phyloP scores from a whole-genome alignment of 495 filamentous ascomycete species.

The Xylaria flabelliformis region DNA sequence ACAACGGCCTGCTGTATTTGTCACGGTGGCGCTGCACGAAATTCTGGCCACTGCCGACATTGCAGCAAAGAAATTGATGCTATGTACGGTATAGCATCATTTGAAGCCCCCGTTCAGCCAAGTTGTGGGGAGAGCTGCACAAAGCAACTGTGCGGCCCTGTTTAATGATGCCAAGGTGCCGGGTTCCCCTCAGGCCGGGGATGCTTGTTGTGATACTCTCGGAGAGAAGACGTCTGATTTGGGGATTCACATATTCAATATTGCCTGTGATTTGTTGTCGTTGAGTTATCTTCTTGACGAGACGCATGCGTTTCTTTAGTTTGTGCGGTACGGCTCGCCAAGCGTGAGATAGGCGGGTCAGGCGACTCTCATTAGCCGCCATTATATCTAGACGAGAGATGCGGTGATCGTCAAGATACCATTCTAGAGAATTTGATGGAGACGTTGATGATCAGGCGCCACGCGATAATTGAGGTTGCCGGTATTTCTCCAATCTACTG shows the following conservation, averaged over 20 bases:
- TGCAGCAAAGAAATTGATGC: conserved; percentile 8
- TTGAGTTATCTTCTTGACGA: background rate
- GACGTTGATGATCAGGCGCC: background rate
- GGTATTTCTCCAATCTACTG: background rate
- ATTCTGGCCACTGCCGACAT: conserved; percentile 10
- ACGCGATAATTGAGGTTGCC: background rate
- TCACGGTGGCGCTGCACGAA: conserved; percentile 16
- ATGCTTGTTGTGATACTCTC: conserved; percentile 3
- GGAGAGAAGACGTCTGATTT: background rate
- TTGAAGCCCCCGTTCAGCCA: background rate
- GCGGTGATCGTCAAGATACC: conserved; percentile 13
- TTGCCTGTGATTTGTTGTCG: conserved; percentile 12
- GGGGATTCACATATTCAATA: conserved; percentile 1
- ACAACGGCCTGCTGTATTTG: conserved; percentile 1
- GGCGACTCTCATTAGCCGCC: conserved; percentile 6
- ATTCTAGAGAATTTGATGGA: background rate
- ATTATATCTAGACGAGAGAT: conserved; percentile 4
- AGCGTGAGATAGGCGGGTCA: conserved; percentile 10
- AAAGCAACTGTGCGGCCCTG: background rate
- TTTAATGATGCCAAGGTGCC: conserved; percentile 22
- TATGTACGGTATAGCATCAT: background rate
- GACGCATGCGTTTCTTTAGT: conserved; percentile 6
- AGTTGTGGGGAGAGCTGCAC: background rate
- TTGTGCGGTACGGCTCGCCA: background rate
- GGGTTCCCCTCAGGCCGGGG: conserved; percentile 9